A percentile compares a stretch with the other conserved stretches of the same genome.
Conservation (phyloP, 2,329 filamentous ascomycete species). For the Periconia macrospinosa region DNA sequence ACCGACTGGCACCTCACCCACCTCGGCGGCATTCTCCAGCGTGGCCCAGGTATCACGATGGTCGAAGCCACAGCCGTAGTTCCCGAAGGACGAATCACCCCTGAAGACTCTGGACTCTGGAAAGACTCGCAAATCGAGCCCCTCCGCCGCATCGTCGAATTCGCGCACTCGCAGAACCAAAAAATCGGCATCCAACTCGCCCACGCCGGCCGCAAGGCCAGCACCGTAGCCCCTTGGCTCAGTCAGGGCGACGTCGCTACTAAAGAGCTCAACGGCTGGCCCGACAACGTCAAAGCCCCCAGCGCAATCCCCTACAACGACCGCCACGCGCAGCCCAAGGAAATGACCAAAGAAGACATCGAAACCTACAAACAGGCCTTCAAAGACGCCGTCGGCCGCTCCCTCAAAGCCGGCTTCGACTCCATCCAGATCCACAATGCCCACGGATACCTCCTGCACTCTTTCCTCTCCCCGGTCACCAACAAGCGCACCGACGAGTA, state of each 20-base stretch:
- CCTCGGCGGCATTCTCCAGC: slow-evolving; percentile 74
- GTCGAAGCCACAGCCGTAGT: slow-evolving; percentile 78
- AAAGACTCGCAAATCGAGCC: slow-evolving; percentile 78
- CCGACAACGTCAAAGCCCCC: slow-evolving; percentile 59
- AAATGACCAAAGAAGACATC: slow-evolving; percentile 71
- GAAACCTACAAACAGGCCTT: slow-evolving; percentile 64
- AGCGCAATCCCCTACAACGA: slow-evolving; percentile 65
- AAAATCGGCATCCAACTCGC: slow-evolving; percentile 78
- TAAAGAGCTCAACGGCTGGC: slow-evolving; percentile 57
- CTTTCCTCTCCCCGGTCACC: slow-evolving; percentile 69
- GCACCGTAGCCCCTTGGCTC: slow-evolving; percentile 66
- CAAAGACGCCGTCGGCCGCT: slow-evolving; percentile 60
- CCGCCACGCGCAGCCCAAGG: slow-evolving; percentile 64
- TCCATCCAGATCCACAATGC: slow-evolving; percentile 79
- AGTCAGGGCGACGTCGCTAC: slow-evolving; percentile 57
- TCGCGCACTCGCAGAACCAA: slow-evolving; percentile 76
- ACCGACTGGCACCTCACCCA: slow-evolving; percentile 84
- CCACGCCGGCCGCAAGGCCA: slow-evolving; percentile 72
- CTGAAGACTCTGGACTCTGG: slow-evolving; percentile 80
- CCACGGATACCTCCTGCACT: slow-evolving; percentile 75
- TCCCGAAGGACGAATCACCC: slow-evolving; percentile 79
- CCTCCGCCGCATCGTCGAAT: slow-evolving; percentile 71
- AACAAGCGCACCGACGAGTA: slow-evolving; percentile 71
- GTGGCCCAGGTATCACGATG: slow-evolving; percentile 73
- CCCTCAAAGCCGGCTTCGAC: slow-evolving; percentile 67